These are phyloP conservation scores for Fusarium austroafricanum DNA, from an alignment of 2,329 filamentous ascomycete genomes.

Conservation along the genomic window DNA sequence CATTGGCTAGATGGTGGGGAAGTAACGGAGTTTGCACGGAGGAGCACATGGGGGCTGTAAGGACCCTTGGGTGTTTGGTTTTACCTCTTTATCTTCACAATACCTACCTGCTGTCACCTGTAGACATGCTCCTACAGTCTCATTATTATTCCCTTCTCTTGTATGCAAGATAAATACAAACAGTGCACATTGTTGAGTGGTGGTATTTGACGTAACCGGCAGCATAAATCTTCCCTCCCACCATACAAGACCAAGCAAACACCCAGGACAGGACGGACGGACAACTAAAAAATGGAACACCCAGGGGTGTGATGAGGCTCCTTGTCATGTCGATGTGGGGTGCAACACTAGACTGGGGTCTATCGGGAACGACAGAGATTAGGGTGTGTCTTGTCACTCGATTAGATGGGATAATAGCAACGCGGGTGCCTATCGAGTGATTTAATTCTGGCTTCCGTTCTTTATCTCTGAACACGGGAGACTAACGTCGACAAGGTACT, in stretches of 20 bases:
- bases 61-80: slow-evolving; percentile 16
- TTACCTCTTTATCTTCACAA: not conserved
- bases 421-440: slow-evolving; percentile 37
- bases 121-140: not conserved
- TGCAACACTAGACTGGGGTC: slow-evolving; percentile 34
- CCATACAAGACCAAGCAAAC: not conserved
- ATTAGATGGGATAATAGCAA: slow-evolving; percentile 43
- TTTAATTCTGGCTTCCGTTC: slow-evolving; percentile 6
- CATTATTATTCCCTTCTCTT: not conserved
- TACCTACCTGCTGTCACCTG: not conserved
- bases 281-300: not conserved
- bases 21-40: slow-evolving; percentile 15
- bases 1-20: slow-evolving; percentile 22
- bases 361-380: slow-evolving; percentile 42
- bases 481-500: slow-evolving; percentile 8
- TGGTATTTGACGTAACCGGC: not conserved
- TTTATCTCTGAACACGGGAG: slow-evolving; percentile 23
- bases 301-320: slow-evolving; percentile 21
- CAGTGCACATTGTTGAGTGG: not conserved
- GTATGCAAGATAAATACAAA: not conserved
- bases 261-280: too few species aligned
- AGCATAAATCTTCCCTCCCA: not conserved
- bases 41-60: slow-evolving; percentile 1
- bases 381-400: slow-evolving; percentile 35
- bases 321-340: slow-evolving; percentile 20